Conservation (phyloP, 495 filamentous ascomycete species). For the Pyronema omphalodes region DNA sequence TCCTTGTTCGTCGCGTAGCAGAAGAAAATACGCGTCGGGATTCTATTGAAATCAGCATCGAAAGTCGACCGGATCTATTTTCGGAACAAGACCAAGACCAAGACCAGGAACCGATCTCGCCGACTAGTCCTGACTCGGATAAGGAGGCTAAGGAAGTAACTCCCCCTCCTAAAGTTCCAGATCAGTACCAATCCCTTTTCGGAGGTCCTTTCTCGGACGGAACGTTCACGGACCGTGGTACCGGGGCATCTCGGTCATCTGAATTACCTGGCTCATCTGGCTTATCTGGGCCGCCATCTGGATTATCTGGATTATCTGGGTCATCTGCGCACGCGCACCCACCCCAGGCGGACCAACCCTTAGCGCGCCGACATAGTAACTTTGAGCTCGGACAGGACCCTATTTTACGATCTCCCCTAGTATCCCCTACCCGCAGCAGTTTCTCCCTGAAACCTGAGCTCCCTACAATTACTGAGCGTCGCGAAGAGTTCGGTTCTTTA, state of each 20-base stretch:
- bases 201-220: conserved; percentile 2
- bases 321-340: too few species aligned
- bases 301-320: too few species aligned
- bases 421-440: not conserved
- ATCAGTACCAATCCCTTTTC: conserved; percentile 15
- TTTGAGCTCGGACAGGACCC: not conserved
- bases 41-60: conserved; percentile 8
- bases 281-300: too few species aligned
- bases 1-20: conserved; percentile 7
- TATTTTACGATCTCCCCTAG: not conserved
- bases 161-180: not conserved
- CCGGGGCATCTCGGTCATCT: too few species aligned
- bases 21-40: conserved; percentile 2
- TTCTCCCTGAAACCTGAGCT: conserved; percentile 3
- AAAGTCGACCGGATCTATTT: conserved; percentile 5
- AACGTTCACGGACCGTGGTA: too few species aligned
- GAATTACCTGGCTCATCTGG: too few species aligned
- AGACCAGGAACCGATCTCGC: not conserved
- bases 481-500: conserved; percentile 1
- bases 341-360: too few species aligned
- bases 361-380: not conserved
- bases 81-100: conserved; percentile 1
- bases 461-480: conserved; percentile 6
- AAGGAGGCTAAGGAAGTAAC: not conserved
- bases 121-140: not conserved